Base-by-base conservation (phyloP, 139 green algal genomes). In the Chlamydomonas sp. region DNA sequence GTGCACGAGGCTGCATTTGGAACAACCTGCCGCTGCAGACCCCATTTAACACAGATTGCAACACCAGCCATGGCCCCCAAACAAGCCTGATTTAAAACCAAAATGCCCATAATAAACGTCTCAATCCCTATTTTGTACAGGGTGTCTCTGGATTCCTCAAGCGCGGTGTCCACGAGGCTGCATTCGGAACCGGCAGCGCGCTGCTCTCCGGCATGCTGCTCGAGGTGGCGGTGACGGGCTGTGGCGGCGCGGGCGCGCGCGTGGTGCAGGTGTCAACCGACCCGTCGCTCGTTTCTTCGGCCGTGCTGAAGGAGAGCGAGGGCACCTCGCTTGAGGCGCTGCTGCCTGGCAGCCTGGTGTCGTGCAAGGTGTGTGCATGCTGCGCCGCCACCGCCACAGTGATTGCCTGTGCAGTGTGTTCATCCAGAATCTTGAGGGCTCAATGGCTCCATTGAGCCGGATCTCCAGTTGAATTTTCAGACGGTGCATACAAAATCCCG, bases 341-440 rank as follows among this genome's bases (percentile, higher is more conserved):
- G 30, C 47, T 92, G 72, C 91, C 91, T 3, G 92, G 92, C 3
- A 69, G 79, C 35, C 82, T 97, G 38, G 88, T 98, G 10, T 88
- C 82, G 48, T 88, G 79, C 6, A 75, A 68, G 49, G 76, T 85
- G 39, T n/a, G n/a, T n/a, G n/a, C n/a, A n/a, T n/a, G n/a, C n/a
- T n/a, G n/a, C n/a, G n/a, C n/a, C n/a, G n/a, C n/a, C n/a, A n/a
- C n/a, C n/a, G n/a, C n/a, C n/a, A n/a, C n/a, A n/a, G n/a, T n/a
- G n/a, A n/a, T n/a, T n/a, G n/a, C n/a, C n/a, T n/a, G n/a, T n/a
- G n/a, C n/a, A n/a, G n/a, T n/a, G n/a, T n/a, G n/a, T n/a, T n/a
- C n/a, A n/a, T n/a, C n/a, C n/a, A n/a, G n/a, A n/a, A n/a, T n/a
- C n/a, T n/a, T n/a, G n/a, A n/a, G n/a, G n/a, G n/a, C n/a, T n/a